Evolutionary conservation across 192 early-diverging fungal species (phyloP).

Genomic region (Pecoramyces ruminantium): DNA sequence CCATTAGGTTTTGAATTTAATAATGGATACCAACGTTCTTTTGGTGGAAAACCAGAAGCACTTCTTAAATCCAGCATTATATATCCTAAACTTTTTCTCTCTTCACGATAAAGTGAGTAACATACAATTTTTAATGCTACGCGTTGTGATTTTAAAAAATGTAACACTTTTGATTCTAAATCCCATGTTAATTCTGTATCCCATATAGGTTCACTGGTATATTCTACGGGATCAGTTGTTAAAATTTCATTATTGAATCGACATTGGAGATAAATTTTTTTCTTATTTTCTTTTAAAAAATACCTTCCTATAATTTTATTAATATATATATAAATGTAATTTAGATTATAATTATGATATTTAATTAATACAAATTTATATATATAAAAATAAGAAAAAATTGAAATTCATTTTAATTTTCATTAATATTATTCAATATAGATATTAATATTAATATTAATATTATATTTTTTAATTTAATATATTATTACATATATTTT

Average conservation of each 20-base stretch:
- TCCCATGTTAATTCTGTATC: slow-evolving; percentile 47
- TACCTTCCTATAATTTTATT: background rate
- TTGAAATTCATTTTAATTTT: too few species aligned
- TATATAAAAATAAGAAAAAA: too few species aligned
- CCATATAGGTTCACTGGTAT: slow-evolving; percentile 18
- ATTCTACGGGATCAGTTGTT: slow-evolving; percentile 27
- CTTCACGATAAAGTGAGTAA: slow-evolving; percentile 15
- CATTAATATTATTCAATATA: too few species aligned
- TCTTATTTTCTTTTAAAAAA: background rate
- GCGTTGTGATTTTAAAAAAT: slow-evolving; percentile 21
- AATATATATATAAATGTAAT: too few species aligned
- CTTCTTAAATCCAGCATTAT: slow-evolving; percentile 33
- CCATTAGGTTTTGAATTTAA: slow-evolving; percentile 15
- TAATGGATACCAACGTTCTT: slow-evolving; percentile 24
- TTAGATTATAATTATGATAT: too few species aligned
- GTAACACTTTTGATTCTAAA: slow-evolving; percentile 16
- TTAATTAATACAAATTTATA: too few species aligned
- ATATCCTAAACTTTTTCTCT: slow-evolving; percentile 23
- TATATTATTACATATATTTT: too few species aligned
- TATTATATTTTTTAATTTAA: too few species aligned
- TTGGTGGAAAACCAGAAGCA: slow-evolving; percentile 6
- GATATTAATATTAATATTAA: too few species aligned
- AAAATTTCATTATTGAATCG: slow-evolving; percentile 46
- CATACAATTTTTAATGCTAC: slow-evolving; percentile 24
- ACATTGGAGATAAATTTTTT: slow-evolving; percentile 27